Evolutionary conservation across 2,329 filamentous ascomycete genomes (phyloP).

Genomic region (Fusarium transvaalense): DNA sequence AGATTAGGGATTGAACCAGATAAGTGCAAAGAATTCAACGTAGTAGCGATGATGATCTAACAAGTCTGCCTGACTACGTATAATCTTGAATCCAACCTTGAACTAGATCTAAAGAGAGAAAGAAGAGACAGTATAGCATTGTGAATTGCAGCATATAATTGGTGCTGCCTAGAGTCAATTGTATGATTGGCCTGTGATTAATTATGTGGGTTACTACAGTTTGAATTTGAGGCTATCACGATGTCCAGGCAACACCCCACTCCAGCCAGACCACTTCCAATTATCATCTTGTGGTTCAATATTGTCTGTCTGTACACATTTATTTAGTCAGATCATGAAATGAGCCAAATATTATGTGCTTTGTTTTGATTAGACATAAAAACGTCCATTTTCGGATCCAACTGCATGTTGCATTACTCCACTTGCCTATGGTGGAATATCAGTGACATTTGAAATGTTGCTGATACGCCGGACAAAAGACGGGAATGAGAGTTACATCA

Average conservation of each 20-base stretch:
- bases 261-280: neutral
- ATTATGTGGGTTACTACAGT: neutral
- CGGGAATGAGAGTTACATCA: conserved; percentile 14
- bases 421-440: conserved; percentile 10
- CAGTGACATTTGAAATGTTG: conserved; percentile 14
- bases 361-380: neutral
- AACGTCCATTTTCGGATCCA: conserved; percentile 1
- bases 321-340: neutral
- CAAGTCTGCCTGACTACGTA: too few relatives aligned
- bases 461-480: conserved; percentile 20
- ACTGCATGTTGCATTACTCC: neutral
- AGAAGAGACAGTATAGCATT: too few relatives aligned
- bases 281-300: neutral
- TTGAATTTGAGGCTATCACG: neutral
- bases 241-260: neutral
- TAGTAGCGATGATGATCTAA: too few relatives aligned
- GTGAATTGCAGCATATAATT: too few relatives aligned
- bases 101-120: too few relatives aligned
- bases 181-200: too few relatives aligned
- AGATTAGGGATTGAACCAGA: too few relatives aligned
- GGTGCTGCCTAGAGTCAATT: too few relatives aligned
- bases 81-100: too few relatives aligned
- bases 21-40: too few relatives aligned
- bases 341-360: neutral
- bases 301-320: neutral